Evolutionary conservation across 495 filamentous ascomycete genomes (phyloP), one percentile per base, ranked within the genome.

Genomic region (Amniculicola lignicola): DNA sequence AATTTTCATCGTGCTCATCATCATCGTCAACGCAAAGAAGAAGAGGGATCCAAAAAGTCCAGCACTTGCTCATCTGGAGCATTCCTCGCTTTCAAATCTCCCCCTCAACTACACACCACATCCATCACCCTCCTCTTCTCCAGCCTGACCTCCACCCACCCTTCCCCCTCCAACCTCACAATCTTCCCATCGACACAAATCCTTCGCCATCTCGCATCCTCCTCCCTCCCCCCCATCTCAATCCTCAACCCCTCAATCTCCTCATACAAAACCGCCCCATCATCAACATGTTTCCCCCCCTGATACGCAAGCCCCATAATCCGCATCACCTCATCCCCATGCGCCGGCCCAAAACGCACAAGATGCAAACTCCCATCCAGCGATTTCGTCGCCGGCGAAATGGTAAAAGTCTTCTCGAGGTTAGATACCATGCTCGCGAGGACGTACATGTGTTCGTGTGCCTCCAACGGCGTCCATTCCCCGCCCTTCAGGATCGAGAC

Each of bases 121-220:
- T 64, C 57, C 18, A 64, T 10, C 1, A 61, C 41, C 1, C 36
- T 16, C 28, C 44, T 61, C 39, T 49, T 66, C 39, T 75, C 74
- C 64, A 70, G 78, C 46, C 61, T 62, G 15, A 94, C 74, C 44
- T 82, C 78, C 70, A 93, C 80, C 80, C 81, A 86, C 5, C 92
- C 90, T 0, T 78, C 82, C 54, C 77, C 61, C 38, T 83, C 82
- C 15, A 95, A 66, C 49, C 76, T 77, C 9, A 95, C 78, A 58
- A 95, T 91, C 52, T 84, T 87, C 11, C 92, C 92, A 72, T 97
- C 92, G 19, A 97, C 74, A 65, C 91, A 97, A 1, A 94, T 79
- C 55, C 89, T 80, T 51, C 90, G 73, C 90, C 89, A 96, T 57
- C 81, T 74, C 36, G 80, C 65, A 41, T 86, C 80, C 27, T 67